A percentile compares a stretch with the other conserved stretches of the same genome.
phyloP scores from a whole-genome alignment of 176 grass and related monocot genomes.

The Avena atlantica region DNA sequence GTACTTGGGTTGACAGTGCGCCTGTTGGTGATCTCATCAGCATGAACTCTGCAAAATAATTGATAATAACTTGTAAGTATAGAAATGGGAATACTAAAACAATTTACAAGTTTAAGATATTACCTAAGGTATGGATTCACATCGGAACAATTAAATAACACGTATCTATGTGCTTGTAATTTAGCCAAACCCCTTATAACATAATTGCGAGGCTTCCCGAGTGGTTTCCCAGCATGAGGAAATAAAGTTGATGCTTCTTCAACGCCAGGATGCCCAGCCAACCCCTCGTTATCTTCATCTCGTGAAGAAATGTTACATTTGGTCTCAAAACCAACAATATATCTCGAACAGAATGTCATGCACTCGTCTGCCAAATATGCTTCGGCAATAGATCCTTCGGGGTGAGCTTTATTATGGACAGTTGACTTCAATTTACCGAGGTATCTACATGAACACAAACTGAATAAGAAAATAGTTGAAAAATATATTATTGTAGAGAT shows the following conservation, averaged over 20 bases:
- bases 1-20: neutral
- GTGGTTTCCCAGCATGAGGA: neutral
- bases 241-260: neutral
- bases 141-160: neutral
- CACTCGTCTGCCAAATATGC: too few species aligned
- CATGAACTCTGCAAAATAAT: slow-evolving; percentile 9
- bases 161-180: neutral
- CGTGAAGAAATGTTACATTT: neutral
- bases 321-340: neutral
- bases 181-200: neutral
- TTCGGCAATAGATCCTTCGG: too few species aligned
- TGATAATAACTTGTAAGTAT: neutral
- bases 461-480: too few species aligned
- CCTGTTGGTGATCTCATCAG: neutral
- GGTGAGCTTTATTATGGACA: too few species aligned
- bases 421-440: neutral
- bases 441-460: neutral
- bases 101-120: neutral
- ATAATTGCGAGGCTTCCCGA: neutral
- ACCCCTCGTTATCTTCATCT: neutral
- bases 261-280: neutral
- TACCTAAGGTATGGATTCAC: neutral
- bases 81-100: neutral
- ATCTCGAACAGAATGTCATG: too few species aligned
- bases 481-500: too few species aligned